Conservation (phyloP, 1,284 basidiomycete genomes). For the Stygiomarasmius scandens region DNA sequence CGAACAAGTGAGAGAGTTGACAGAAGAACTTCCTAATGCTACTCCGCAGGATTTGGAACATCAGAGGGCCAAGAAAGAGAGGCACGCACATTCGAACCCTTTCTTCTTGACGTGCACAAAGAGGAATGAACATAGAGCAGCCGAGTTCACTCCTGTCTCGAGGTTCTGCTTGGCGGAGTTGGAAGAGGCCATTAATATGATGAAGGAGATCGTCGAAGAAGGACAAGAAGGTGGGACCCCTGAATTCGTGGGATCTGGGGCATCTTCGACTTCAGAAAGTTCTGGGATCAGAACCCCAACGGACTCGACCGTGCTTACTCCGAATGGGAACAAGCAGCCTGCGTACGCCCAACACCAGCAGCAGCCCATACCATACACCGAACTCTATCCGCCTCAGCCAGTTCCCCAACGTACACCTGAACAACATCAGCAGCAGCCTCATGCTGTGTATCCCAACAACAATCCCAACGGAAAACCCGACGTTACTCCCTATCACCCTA, state of each 20-base stretch:
- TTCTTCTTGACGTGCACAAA: constrained; percentile 74
- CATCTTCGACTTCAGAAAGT: constrained; percentile 10
- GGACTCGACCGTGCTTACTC: neutral
- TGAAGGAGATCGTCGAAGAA: constrained; percentile 56
- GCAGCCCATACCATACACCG: neutral
- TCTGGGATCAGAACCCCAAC: constrained; percentile 14
- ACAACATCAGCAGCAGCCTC: neutral
- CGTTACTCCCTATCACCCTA: constrained; percentile 46
- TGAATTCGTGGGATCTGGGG: constrained; percentile 19
- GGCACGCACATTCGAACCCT: constrained; percentile 65
- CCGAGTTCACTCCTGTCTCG: constrained; percentile 80
- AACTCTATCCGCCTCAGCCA: constrained; percentile 2
- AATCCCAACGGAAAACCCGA: constrained; percentile 7
- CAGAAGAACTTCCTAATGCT: constrained; percentile 51
- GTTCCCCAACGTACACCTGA: neutral
- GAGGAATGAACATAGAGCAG: constrained; percentile 65
- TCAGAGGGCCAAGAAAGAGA: constrained; percentile 56
- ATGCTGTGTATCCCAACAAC: neutral
- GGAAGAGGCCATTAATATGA: constrained; percentile 62
- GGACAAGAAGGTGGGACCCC: constrained; percentile 26
- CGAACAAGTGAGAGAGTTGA: constrained; percentile 66
- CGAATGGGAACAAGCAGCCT: neutral
- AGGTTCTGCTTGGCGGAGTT: constrained; percentile 73
- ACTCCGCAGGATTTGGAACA: constrained; percentile 49
- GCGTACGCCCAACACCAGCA: neutral